phyloP scores from a whole-genome alignment of 352 stramenopile genomes.

The Globisporangium iwayamae region DNA sequence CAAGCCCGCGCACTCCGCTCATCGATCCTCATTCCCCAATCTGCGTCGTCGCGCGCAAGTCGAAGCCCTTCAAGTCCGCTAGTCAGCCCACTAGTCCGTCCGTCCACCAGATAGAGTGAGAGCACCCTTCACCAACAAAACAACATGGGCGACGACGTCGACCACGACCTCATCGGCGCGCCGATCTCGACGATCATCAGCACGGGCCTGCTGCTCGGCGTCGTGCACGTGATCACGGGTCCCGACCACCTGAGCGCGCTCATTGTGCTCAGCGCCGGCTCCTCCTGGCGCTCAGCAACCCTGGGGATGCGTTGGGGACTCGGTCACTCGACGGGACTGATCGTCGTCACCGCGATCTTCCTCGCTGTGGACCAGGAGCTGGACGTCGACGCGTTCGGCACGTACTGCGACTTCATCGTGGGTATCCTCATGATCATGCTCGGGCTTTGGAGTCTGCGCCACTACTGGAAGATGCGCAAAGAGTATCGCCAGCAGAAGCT shows the following conservation, averaged over 20 bases:
- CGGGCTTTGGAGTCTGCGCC: constrained; percentile 33
- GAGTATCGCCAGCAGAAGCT: constrained; percentile 28
- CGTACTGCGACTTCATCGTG: constrained; percentile 55
- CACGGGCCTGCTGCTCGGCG: constrained; percentile 45
- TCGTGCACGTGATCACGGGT: constrained; percentile 58
- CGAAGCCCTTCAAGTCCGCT: background rate
- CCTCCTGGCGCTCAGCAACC: constrained; percentile 62
- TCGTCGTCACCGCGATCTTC: constrained; percentile 64
- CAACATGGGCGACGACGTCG: constrained; percentile 33
- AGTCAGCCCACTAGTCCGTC: background rate
- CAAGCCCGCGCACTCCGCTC: too few species aligned
- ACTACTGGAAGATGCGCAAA: constrained; percentile 40
- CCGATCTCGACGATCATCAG: constrained; percentile 38
- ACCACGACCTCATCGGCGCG: constrained; percentile 31
- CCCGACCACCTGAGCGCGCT: constrained; percentile 89
- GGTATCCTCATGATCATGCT: constrained; percentile 57
- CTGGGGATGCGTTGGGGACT: constrained; percentile 85
- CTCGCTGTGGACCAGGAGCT: constrained; percentile 39
- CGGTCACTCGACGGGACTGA: constrained; percentile 77
- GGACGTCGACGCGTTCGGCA: constrained; percentile 36
- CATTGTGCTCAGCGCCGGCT: constrained; percentile 72
- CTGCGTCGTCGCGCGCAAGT: background rate
- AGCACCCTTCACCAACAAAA: background rate
- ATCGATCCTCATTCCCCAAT: background rate
- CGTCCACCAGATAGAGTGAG: too few species aligned